Evolutionary conservation across 2,329 filamentous ascomycete species (phyloP), one percentile per base, ranked within the genome.

Genomic region (Hymenoscyphus repandus): DNA sequence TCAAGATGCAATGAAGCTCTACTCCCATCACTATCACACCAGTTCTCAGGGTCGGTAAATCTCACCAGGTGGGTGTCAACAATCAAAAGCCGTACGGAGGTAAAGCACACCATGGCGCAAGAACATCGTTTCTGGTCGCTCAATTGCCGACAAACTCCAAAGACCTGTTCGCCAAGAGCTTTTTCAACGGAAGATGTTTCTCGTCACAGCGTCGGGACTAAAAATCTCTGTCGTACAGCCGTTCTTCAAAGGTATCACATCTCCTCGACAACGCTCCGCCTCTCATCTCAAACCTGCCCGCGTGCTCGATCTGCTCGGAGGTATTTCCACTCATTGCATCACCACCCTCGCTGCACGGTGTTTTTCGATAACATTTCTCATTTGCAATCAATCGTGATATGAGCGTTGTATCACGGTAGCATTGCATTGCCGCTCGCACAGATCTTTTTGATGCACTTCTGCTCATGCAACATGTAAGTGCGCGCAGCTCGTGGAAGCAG

Each of bases 401-500:
- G 22, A 27, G 7, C 22, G 22, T 27, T 27, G 22, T 27, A 27
- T 27, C 22, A 27, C 22, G 4, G 22, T 27, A 4, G 22, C 22
- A 27, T 27, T 27, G 22, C 22, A 27, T 40, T 18, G 6, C 38
- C n/a, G n/a, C 38, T 46, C 32, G 44, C 44, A 46, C 44, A 46
- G 44, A 46, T 46, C 44, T 46, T 15, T 15, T 17, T 17, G 13
- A 20, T n/a, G 17, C 38, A 40, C 17, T 18, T 40, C 38, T 17
- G 10, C 17, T n/a, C 17, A 20, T 11, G 38, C 17, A 17, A n/a
- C 17, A 40, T 27, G 34, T 37, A 13, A 40, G 38, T 40, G 38
- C 44, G 32, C 37, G 44, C 33, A 38, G 36, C 13, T 11, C 17
- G 17, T 46, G 33, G 33, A 46, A 46, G 44, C 44, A 46, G 13